phyloP scores from a whole-genome alignment of 805 yeast species.

The Candida pseudoglaebosa region DNA sequence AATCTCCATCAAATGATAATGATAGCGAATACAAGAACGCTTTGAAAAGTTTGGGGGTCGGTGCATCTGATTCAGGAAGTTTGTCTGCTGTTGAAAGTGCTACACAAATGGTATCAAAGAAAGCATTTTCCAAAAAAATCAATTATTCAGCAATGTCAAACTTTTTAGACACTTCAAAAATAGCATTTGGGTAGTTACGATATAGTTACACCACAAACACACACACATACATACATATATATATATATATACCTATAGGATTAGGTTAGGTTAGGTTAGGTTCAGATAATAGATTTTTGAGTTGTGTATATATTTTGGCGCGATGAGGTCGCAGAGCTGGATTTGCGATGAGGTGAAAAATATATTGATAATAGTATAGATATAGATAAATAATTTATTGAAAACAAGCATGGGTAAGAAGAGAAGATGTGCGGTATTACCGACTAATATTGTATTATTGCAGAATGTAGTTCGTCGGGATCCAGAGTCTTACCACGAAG shows the following conservation, averaged over 20 bases:
- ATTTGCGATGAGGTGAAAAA: slow-evolving; percentile 10
- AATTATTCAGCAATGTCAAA: slow-evolving; percentile 79
- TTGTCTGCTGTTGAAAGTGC: slow-evolving; percentile 74
- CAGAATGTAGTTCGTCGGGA: slow-evolving; percentile 93
- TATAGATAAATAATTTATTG: too few species aligned
- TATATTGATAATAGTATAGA: too few species aligned
- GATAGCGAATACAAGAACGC: slow-evolving; percentile 28
- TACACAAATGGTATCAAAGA: slow-evolving; percentile 67
- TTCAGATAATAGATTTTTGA: neutral
- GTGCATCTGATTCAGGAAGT: slow-evolving; percentile 39
- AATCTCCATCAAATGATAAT: slow-evolving; percentile 19
- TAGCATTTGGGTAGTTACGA: slow-evolving; percentile 5
- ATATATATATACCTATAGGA: too few species aligned
- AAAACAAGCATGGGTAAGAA: slow-evolving; percentile 68
- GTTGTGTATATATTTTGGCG: neutral
- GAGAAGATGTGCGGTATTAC: slow-evolving; percentile 89
- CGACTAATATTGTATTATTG: slow-evolving; percentile 83
- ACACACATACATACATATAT: too few species aligned
- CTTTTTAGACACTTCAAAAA: slow-evolving; percentile 23
- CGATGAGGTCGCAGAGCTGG: slow-evolving; percentile 2
- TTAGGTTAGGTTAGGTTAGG: slow-evolving; percentile 34
- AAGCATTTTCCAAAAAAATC: slow-evolving; percentile 81
- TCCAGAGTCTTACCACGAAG: slow-evolving; percentile 92
- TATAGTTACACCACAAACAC: neutral
- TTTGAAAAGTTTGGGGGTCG: slow-evolving; percentile 38